Evolutionary conservation across 2,329 filamentous ascomycete species (phyloP), one percentile per base, ranked within the genome.

Genomic region (Arthrinium phaeospermum): DNA sequence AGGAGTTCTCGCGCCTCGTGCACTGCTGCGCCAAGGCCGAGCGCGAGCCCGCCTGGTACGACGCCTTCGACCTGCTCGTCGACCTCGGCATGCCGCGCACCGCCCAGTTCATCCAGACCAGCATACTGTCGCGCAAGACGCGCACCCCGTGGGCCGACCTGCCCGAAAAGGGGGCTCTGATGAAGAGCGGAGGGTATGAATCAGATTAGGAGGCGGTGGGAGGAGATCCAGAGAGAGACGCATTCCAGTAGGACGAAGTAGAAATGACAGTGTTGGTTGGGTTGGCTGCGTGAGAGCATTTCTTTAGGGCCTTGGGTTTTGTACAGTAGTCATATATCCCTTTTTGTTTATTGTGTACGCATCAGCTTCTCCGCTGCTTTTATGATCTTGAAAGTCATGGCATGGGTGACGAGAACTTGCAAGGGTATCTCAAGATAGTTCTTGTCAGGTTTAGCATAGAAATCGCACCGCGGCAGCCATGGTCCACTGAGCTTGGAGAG

Each of bases 21-120:
- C 41, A 47, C n/a, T 22, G 14, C 41, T 68, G 67, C 45, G 67
- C 24, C n/a, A 47, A 68, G 45, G 67, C 41, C 67, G 67, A 68
- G 67, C n/a, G 24, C 27, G 41, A 34, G 27, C 67, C 67, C 6
- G 24, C 13, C 19, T 68, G 41, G 41, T 68, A 68, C 45, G 67
- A 68, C 67, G 67, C 44, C 41, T 34, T 68, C 41, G 67, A 68
- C 27, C 44, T 68, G 7, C 41, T 68, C 45, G 67, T 68, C 67
- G 67, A 68, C 44, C 27, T 68, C 41, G 67, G 13, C 67, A 45
- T 68, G 67, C 67, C 67, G 41, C 67, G 67, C 45, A 68, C 67
- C 24, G 67, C 67, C 8, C 41, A 45, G 41, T 30, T 46, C n/a
- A 68, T 68, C n/a, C 67, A 68, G 41, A 19, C n/a, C 24, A 24